A percentile compares a stretch with the other conserved stretches of the same genome.
These are phyloP conservation scores for Magnusiomyces ingens DNA, from an alignment of 1,139 yeast genomes.

Conservation along the genomic window DNA sequence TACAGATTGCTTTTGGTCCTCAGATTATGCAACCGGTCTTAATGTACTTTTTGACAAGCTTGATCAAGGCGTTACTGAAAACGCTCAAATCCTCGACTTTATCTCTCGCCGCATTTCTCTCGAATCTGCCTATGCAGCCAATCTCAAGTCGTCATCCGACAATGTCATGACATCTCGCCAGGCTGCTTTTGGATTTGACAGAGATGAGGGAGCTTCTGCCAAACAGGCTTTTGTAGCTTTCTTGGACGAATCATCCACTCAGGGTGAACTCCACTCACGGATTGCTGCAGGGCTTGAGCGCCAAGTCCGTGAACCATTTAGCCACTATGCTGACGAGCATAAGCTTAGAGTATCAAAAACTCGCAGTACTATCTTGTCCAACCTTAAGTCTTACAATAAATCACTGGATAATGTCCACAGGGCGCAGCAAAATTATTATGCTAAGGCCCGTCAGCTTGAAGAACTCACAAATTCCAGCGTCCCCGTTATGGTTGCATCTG, in stretches of 20 bases:
- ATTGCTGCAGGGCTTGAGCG: constrained; percentile 56
- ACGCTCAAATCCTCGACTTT: constrained; percentile 53
- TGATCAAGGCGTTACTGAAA: constrained; percentile 61
- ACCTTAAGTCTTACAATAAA: constrained; percentile 45
- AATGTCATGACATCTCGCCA: constrained; percentile 2
- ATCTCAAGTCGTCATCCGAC: constrained; percentile 28
- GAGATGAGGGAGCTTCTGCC: constrained; percentile 39
- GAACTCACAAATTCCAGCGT: constrained; percentile 31
- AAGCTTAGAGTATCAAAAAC: constrained; percentile 55
- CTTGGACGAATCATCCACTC: constrained; percentile 43
- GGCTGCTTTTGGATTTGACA: constrained; percentile 33
- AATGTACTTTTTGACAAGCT: constrained; percentile 55
- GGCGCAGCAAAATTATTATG: constrained; percentile 58
- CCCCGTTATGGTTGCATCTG: constrained; percentile 14
- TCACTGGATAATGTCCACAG: constrained; percentile 44
- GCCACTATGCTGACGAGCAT: constrained; percentile 67
- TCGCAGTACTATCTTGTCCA: constrained; percentile 43
- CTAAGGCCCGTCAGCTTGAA: constrained; percentile 65
- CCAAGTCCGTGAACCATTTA: constrained; percentile 61
- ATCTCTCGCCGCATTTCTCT: constrained; percentile 59
- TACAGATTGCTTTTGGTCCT: constrained; percentile 56
- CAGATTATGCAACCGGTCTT: constrained; percentile 55
- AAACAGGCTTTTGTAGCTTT: constrained; percentile 51
- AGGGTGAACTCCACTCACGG: constrained; percentile 58
- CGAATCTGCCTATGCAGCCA: constrained; percentile 57